A percentile compares a stretch with the other conserved stretches of the same genome.
Conservation (phyloP, 139 green algal genomes). For the Desmodesmus armatus region DNA sequence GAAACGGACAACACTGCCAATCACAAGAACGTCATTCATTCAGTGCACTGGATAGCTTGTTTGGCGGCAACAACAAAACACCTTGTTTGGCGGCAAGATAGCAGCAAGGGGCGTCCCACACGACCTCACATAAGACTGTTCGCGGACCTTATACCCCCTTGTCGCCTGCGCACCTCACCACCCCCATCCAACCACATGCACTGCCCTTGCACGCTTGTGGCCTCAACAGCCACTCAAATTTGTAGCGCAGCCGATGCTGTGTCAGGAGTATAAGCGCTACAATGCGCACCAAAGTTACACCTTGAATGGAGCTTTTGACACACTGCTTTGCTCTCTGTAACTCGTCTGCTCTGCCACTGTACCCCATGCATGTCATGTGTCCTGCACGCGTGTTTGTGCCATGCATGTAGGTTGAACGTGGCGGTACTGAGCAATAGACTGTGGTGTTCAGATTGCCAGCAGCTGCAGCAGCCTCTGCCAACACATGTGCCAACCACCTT, state of each 20-base stretch:
- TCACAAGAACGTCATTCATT: background rate
- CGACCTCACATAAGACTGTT: background rate
- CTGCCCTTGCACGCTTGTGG: too few species aligned
- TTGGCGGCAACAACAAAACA: too few species aligned
- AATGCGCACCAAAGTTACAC: background rate
- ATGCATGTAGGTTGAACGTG: slow-evolving; percentile 49
- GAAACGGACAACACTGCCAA: too few species aligned
- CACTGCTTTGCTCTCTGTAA: background rate
- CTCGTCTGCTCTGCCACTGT: background rate
- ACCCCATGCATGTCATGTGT: background rate
- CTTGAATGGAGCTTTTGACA: background rate
- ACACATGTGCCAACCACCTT: slow-evolving; percentile 36
- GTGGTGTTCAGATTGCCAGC: slow-evolving; percentile 68
- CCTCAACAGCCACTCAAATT: too few species aligned
- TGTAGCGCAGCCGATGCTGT: too few species aligned
- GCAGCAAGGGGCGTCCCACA: background rate
- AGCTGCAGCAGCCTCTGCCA: slow-evolving; percentile 40
- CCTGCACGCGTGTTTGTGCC: background rate
- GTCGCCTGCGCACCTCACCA: background rate
- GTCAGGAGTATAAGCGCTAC: too few species aligned
- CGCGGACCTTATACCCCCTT: background rate
- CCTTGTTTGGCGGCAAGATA: too few species aligned
- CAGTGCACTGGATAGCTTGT: background rate
- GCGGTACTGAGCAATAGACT: slow-evolving; percentile 68
- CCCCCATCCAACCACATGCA: background rate